Evolutionary conservation across 768 basidiomycete species (phyloP), one percentile per base, ranked within the genome.

Genomic region (Pleurotus djamor): DNA sequence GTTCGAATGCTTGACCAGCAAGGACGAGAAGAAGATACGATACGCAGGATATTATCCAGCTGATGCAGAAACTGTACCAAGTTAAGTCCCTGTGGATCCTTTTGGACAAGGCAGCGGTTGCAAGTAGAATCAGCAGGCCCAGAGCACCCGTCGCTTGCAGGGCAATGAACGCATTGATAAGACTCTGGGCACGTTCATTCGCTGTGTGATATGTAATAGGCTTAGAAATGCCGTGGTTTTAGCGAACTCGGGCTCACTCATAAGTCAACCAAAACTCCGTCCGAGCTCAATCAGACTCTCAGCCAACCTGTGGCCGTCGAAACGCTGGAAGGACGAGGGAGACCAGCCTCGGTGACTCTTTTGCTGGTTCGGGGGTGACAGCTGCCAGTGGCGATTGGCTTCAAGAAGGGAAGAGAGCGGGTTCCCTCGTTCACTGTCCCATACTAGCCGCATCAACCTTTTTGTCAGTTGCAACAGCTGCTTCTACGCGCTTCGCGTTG

Each of bases 1-100:
- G 44, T 14, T 52, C 57, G 32, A 43, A 28, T 47, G 61, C 58
- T 48, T 57, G 50, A n/a, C 60, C 60, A 7, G 62, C 59, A n/a
- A 66, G 59, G 16, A 64, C 58, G 50, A 65, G 60, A 12, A 16
- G 6, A 14, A 36, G 33, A 59, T 67, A 67, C n/a, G 65, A 66
- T 17, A 61, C 36, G 41, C 60, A 65, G 5, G 66, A 67, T 16
- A 67, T 63, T 14, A 66, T 59, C 66, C 66, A 67, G 48, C 63
- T 57, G 33, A 61, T 16, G 58, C 63, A 64, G 51, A 67, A 67
- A 56, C 61, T 67, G 36, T 63, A 61, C 66, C 66, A 67, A 55
- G 65, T 66, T 6, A 61, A 47, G 48, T 67, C 63, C 16, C 63
- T 56, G 6, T 55, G 59, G 21, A 58, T 41, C 34, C 61, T 58